A percentile compares a stretch with the other conserved stretches of the same genome.
Evolutionary conservation across 164 flowering plant species (phyloP).

Genomic region (Tetrastigma voinierianum): DNA sequence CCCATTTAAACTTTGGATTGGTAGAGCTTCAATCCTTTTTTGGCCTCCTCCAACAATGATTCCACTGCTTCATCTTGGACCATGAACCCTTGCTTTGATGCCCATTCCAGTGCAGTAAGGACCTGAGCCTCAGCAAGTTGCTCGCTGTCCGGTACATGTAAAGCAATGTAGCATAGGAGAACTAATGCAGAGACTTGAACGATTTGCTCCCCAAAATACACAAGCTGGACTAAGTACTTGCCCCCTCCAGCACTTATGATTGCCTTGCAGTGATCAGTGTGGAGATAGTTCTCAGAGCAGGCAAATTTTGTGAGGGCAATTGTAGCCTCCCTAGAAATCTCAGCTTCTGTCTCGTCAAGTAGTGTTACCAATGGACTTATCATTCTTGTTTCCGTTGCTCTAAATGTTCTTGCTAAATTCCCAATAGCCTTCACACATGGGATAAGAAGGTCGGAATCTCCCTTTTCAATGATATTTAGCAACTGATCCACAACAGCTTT

Average conservation of each 20-base stretch:
- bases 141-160: constrained; percentile 51
- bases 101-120: constrained; percentile 54
- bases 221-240: constrained; percentile 48
- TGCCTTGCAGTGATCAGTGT: constrained; percentile 49
- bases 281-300: constrained; percentile 43
- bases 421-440: constrained; percentile 55
- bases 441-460: constrained; percentile 37
- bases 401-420: constrained; percentile 53
- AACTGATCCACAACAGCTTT: constrained; percentile 57
- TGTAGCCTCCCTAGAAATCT: constrained; percentile 38
- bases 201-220: constrained; percentile 48
- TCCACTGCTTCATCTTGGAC: constrained; percentile 33
- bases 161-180: constrained; percentile 43
- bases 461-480: constrained; percentile 34
- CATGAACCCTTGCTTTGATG: constrained; percentile 39
- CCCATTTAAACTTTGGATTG: constrained; percentile 51
- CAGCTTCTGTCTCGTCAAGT: constrained; percentile 52
- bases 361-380: constrained; percentile 49
- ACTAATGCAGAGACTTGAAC: constrained; percentile 32
- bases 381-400: constrained; percentile 56
- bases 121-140: constrained; percentile 48
- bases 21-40: constrained; percentile 49
- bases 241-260: constrained; percentile 49
- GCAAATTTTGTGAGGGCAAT: constrained; percentile 54
- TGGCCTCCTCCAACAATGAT: constrained; percentile 38